phyloP scores from a whole-genome alignment of 306 rosid species.

The Cercis canadensis region DNA sequence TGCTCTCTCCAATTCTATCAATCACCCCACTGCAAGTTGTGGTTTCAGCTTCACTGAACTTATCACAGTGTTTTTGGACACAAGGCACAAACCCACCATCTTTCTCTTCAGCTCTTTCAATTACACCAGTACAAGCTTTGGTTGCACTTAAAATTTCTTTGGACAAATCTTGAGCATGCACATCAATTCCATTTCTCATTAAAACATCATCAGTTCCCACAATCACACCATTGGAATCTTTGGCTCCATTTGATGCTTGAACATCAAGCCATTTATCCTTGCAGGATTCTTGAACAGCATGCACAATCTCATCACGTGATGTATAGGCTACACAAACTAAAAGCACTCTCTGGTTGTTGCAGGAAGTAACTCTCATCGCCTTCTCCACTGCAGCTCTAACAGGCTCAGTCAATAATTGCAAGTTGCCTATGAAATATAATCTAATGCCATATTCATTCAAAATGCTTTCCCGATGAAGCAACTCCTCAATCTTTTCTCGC shows the following conservation, averaged over 20 bases:
- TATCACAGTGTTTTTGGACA: background rate
- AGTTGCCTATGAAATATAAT: constrained; percentile 64
- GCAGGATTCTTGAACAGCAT: constrained; percentile 70
- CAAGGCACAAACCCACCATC: constrained; percentile 28
- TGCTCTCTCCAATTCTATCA: constrained; percentile 38
- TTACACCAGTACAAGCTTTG: constrained; percentile 20
- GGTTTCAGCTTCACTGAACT: constrained; percentile 32
- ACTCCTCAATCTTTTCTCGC: constrained; percentile 69
- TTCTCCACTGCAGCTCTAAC: constrained; percentile 66
- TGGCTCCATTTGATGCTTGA: constrained; percentile 37
- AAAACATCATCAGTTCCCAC: constrained; percentile 29
- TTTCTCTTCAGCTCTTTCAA: constrained; percentile 27
- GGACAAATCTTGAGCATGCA: constrained; percentile 36
- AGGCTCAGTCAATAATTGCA: constrained; percentile 58
- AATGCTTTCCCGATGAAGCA: constrained; percentile 58
- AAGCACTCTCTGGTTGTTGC: constrained; percentile 56
- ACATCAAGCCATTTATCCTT: constrained; percentile 50
- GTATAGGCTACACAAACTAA: constrained; percentile 72
- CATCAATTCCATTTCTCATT: constrained; percentile 39
- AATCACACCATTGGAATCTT: constrained; percentile 36
- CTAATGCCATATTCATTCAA: constrained; percentile 63
- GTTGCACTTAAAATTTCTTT: constrained; percentile 25
- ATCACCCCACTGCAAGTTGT: constrained; percentile 34
- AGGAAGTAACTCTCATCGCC: constrained; percentile 70
- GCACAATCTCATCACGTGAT: constrained; percentile 68